Conservation (phyloP, 345 rosid species). For the Jatropha curcas region DNA sequence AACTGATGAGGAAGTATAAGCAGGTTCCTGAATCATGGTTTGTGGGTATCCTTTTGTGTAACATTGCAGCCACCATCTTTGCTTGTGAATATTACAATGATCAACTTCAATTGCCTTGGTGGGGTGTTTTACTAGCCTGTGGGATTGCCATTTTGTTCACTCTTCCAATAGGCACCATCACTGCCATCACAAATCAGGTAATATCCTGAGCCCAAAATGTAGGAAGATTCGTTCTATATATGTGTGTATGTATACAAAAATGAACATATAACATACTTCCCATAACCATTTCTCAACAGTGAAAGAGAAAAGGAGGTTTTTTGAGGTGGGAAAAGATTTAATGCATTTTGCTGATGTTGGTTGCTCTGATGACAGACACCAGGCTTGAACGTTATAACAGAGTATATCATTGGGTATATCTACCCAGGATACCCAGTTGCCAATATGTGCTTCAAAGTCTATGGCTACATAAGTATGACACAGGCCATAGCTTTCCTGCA, state of each 20-base stretch:
- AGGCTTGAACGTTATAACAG: slow-evolving; percentile 85
- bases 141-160: slow-evolving; percentile 75
- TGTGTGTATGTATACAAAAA: too few species aligned
- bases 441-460: slow-evolving; percentile 96
- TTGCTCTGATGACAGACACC: slow-evolving; percentile 80
- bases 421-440: slow-evolving; percentile 97
- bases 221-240: not conserved
- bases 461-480: slow-evolving; percentile 92
- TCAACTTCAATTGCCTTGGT: slow-evolving; percentile 97
- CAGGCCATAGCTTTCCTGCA: slow-evolving; percentile 89
- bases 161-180: slow-evolving; percentile 92
- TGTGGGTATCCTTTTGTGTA: slow-evolving; percentile 59
- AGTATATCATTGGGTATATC: slow-evolving; percentile 89
- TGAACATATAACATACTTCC: too few species aligned
- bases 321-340: too few species aligned
- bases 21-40: slow-evolving; percentile 98
- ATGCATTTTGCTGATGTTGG: too few species aligned
- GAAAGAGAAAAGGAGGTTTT: too few species aligned
- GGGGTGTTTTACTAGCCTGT: slow-evolving; percentile 96
- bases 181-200: slow-evolving; percentile 98
- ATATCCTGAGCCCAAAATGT: not conserved
- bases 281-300: too few species aligned
- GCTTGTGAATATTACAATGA: slow-evolving; percentile 83
- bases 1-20: slow-evolving; percentile 69
- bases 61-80: slow-evolving; percentile 63